Conservation (phyloP, 257 asterid genomes). For the Solanum dulcamara region DNA sequence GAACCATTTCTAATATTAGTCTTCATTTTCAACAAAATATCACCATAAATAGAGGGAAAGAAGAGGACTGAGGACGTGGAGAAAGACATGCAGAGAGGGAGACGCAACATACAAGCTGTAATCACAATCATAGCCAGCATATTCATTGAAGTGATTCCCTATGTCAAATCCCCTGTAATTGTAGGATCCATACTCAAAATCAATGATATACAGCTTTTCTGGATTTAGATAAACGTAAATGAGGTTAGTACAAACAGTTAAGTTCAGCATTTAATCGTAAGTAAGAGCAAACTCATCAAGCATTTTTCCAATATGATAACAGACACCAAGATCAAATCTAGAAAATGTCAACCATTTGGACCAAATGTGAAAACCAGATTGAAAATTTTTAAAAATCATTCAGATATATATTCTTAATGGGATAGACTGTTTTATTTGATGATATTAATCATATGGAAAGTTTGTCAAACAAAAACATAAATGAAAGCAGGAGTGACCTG, state of each 20-base stretch:
- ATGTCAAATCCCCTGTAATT: constrained; percentile 92
- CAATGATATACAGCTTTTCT: constrained; percentile 90
- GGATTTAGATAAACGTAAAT: constrained; percentile 17
- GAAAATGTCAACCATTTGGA: background rate
- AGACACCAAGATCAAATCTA: background rate
- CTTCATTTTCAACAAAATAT: background rate
- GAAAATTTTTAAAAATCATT: background rate
- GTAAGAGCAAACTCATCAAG: background rate
- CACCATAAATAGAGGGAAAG: background rate
- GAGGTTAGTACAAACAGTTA: background rate
- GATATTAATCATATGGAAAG: background rate
- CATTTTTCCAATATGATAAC: background rate
- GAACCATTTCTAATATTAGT: background rate
- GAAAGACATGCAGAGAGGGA: background rate
- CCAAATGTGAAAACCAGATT: background rate
- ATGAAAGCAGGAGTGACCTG: background rate
- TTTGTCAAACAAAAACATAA: background rate
- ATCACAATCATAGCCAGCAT: constrained; percentile 97
- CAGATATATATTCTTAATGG: background rate
- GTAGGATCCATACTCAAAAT: constrained; percentile 95
- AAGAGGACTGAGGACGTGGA: background rate
- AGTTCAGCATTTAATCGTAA: background rate
- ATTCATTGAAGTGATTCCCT: constrained; percentile 98
- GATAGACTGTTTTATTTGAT: background rate
- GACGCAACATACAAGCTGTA: constrained; percentile 53